Percentiles rank a stretch among this genome's conserved stretches.
phyloP scores from a whole-genome alignment of 2,329 filamentous ascomycete genomes.

The Zalaria sp. region DNA sequence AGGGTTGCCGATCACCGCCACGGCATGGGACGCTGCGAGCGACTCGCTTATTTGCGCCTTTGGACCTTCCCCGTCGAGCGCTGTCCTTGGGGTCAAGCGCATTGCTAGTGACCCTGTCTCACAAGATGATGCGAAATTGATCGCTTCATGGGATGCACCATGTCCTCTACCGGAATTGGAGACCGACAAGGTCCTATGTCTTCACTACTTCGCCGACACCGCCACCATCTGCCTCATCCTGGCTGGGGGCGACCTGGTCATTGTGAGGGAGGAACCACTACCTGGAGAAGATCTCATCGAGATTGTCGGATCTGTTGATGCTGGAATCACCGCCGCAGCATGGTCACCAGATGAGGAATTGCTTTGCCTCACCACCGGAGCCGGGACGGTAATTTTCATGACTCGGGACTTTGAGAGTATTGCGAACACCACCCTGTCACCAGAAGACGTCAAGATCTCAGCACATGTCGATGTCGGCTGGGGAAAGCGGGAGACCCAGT shows the following conservation, averaged over 20 bases:
- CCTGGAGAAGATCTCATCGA: conserved; percentile 68
- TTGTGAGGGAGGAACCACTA: conserved; percentile 59
- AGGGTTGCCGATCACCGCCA: conserved; percentile 53
- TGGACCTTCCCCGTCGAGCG: conserved; percentile 58
- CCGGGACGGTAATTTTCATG: conserved; percentile 77
- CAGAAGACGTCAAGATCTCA: conserved; percentile 70
- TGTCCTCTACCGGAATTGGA: conserved; percentile 62
- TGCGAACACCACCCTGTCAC: conserved; percentile 55
- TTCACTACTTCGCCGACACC: conserved; percentile 78
- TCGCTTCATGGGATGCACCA: conserved; percentile 82
- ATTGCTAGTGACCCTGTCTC: conserved; percentile 26
- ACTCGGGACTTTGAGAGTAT: conserved; percentile 79
- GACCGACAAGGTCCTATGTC: conserved; percentile 59
- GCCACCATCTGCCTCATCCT: conserved; percentile 68
- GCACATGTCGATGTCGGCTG: conserved; percentile 68
- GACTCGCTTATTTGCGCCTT: conserved; percentile 72
- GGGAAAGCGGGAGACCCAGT: conserved; percentile 97
- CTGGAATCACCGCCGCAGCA: conserved; percentile 72
- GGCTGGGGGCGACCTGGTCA: conserved; percentile 78
- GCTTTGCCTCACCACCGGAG: conserved; percentile 67
- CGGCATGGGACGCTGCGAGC: conserved; percentile 71
- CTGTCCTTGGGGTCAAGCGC: conserved; percentile 59
- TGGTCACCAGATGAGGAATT: conserved; percentile 97
- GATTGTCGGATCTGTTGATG: conserved; percentile 88
- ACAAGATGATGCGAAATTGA: conserved; percentile 29